Conservation (phyloP, 805 yeast genomes). For the Starmerella sp. region DNA sequence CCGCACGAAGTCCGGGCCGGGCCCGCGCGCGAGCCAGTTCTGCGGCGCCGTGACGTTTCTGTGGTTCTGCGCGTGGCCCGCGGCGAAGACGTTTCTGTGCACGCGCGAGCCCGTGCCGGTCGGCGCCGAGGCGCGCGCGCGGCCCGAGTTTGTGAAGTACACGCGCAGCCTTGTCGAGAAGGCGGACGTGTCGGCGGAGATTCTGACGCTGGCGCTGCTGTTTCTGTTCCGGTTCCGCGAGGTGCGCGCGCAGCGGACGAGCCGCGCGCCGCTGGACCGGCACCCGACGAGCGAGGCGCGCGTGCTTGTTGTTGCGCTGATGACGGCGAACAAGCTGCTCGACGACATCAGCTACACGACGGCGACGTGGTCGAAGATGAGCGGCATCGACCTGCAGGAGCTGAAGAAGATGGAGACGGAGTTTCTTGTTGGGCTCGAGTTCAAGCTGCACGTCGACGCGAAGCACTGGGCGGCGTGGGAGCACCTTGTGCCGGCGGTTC, state of each 20-base stretch:
- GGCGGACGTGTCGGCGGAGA: constrained; percentile 27
- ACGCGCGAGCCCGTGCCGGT: neutral
- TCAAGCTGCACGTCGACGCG: constrained; percentile 39
- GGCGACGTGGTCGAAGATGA: constrained; percentile 83
- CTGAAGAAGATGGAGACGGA: constrained; percentile 56
- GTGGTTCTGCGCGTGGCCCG: constrained; percentile 15
- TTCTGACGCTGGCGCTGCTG: constrained; percentile 27
- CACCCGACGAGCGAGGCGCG: constrained; percentile 30
- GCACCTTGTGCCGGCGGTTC: neutral
- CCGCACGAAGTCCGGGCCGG: neutral
- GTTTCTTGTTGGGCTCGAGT: constrained; percentile 50
- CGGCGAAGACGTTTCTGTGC: neutral
- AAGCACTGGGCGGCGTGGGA: constrained; percentile 26
- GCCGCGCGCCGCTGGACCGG: constrained; percentile 18
- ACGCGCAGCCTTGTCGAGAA: constrained; percentile 24
- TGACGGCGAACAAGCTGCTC: constrained; percentile 79
- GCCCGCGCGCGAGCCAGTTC: constrained; percentile 8
- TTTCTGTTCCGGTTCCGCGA: constrained; percentile 27
- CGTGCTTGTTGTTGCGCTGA: constrained; percentile 48
- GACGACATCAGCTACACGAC: constrained; percentile 91
- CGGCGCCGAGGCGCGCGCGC: neutral
- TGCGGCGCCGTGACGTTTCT: constrained; percentile 13
- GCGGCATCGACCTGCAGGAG: constrained; percentile 48
- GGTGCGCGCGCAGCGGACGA: constrained; percentile 10
- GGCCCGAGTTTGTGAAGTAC: constrained; percentile 24